phyloP scores from a whole-genome alignment of 1,284 basidiomycete species.

The Ceratobasidium sp. region DNA sequence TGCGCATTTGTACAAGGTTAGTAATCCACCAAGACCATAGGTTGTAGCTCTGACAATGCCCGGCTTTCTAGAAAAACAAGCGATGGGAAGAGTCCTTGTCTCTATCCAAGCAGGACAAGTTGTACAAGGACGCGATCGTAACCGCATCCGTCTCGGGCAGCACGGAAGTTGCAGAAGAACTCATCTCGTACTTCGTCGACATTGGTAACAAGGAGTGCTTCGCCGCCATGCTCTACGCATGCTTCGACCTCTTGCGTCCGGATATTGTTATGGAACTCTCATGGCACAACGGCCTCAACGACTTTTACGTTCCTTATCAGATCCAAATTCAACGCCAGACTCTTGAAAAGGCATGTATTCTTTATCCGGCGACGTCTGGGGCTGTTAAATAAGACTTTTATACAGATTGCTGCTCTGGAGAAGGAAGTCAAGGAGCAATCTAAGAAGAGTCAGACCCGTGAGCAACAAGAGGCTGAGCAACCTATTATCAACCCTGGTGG shows the following conservation, averaged over 20 bases:
- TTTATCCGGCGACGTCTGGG: slow-evolving; percentile 43
- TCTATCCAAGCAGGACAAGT: slow-evolving; percentile 92
- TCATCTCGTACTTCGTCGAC: slow-evolving; percentile 91
- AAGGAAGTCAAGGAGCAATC: slow-evolving; percentile 81
- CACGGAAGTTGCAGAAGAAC: slow-evolving; percentile 88
- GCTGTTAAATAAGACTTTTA: slow-evolving; percentile 40
- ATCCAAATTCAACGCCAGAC: slow-evolving; percentile 83
- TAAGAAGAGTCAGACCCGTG: slow-evolving; percentile 83
- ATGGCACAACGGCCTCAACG: slow-evolving; percentile 93
- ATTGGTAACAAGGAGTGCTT: slow-evolving; percentile 99
- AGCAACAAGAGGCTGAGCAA: slow-evolving; percentile 78
- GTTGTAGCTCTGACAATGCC: background rate
- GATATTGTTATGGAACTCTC: slow-evolving; percentile 93
- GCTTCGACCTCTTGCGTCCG: slow-evolving; percentile 89
- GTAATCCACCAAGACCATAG: slow-evolving; percentile 36
- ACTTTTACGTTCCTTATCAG: slow-evolving; percentile 95
- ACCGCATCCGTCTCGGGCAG: slow-evolving; percentile 84
- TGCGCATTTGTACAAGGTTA: slow-evolving; percentile 91
- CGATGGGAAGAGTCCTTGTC: slow-evolving; percentile 95
- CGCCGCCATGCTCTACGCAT: slow-evolving; percentile 85
- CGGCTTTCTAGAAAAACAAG: slow-evolving; percentile 71
- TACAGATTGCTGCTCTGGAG: slow-evolving; percentile 75
- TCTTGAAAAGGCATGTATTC: slow-evolving; percentile 62
- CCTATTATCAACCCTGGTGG: slow-evolving; percentile 81
- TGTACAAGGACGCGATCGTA: slow-evolving; percentile 95